Evolutionary conservation across 2,329 filamentous ascomycete genomes (phyloP), one percentile per base, ranked within the genome.

Genomic region (Claviceps pusilla): DNA sequence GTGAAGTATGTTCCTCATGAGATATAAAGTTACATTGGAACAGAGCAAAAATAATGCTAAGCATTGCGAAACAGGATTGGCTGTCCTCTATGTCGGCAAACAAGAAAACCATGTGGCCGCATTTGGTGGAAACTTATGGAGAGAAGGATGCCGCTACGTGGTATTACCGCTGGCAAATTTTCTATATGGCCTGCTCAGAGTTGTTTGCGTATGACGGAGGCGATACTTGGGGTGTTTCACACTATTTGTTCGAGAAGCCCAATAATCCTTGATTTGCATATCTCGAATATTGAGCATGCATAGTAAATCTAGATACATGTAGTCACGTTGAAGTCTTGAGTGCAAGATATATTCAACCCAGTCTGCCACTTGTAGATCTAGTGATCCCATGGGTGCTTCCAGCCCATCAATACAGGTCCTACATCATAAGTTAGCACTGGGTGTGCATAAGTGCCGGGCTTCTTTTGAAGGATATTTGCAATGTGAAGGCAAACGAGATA

Each of bases 371-470:
- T 33, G n/a, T 10, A 33, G 10, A 56, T 71, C 78, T 76, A 95
- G 73, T 95, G 89, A 63, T 96, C 90, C 89, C 89, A 96, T 60
- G 89, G 93, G 72, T 97, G 93, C 76, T 89, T 96, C 86, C 83
- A 89, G 69, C 93, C 93, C 64, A 98, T 69, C 59, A 97, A 75
- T 54, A 83, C 91, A 29, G 91, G 78, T 54, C 80, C 80, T 83
- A 14, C 48, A 37, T 16, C 7, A 11, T 14, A 11, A 43, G 24
- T 55, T 31, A 42, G 49, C 50, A 48, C 14, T 19, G n/a, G 19
- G 9, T 19, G 41, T 41, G 14, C 33, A 28, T 14, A 45, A 29
- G 42, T 45, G 9, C 28, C 37, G 10, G 24, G 37, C 37, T 12
- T 28, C 7, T 35, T 37, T 7, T n/a, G n/a, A 16, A 9, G 7